Evolutionary conservation across 768 basidiomycete species (phyloP).

Genomic region (Kwoniella newhampshirensis): DNA sequence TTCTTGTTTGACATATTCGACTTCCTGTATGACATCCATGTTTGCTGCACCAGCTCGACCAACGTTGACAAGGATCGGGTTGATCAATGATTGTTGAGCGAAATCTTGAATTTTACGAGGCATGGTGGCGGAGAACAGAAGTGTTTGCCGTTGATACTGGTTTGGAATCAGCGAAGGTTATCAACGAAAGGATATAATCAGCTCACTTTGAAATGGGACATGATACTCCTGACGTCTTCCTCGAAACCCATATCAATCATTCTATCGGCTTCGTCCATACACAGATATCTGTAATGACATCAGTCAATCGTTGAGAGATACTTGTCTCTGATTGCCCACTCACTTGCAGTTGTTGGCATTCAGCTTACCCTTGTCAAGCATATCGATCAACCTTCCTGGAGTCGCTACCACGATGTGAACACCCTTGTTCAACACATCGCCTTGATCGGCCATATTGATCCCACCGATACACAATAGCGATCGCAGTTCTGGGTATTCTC

Average conservation of each 20-base stretch:
- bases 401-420: slow-evolving; percentile 96
- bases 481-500: slow-evolving; percentile 82
- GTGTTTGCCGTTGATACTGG: slow-evolving; percentile 93
- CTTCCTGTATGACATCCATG: slow-evolving; percentile 83
- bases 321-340: slow-evolving; percentile 17
- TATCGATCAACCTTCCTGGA: slow-evolving; percentile 93
- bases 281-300: slow-evolving; percentile 63
- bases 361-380: slow-evolving; percentile 93
- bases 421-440: slow-evolving; percentile 83
- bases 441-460: slow-evolving; percentile 97
- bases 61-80: slow-evolving; percentile 92
- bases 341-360: slow-evolving; percentile 91
- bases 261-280: slow-evolving; percentile 94
- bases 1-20: slow-evolving; percentile 99
- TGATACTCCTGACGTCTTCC: slow-evolving; percentile 91
- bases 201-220: slow-evolving; percentile 94
- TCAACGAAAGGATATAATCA: background rate
- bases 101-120: slow-evolving; percentile 98
- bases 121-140: slow-evolving; percentile 98
- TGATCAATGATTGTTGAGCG: slow-evolving; percentile 91
- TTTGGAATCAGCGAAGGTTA: no score
- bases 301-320: slow-evolving; percentile 2
- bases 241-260: slow-evolving; percentile 99
- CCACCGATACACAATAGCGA: slow-evolving; percentile 93
- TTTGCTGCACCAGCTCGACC: slow-evolving; percentile 97